Base-by-base conservation (phyloP, 2,329 filamentous ascomycete genomes). In the Fusarium sublunatum region DNA sequence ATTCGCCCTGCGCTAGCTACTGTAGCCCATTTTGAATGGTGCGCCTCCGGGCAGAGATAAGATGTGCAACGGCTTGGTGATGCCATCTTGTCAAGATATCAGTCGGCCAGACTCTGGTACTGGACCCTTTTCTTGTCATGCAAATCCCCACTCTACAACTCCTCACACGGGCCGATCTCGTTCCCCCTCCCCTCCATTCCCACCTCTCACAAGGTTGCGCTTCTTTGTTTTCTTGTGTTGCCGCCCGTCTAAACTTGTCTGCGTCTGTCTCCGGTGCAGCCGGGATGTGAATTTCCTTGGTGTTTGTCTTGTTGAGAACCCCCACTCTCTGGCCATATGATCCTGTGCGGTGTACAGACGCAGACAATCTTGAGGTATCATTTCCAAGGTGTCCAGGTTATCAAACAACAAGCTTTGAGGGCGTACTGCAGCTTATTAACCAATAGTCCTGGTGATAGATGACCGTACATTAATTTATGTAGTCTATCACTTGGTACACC, bases 131-230 rank as follows among this genome's bases (percentile, higher is more conserved):
- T 34, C 13, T 31, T 31, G 10, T 31, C 10, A 11, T 32, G 31
- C 13, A 13, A 44, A 49, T 47, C 46, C 61, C 50, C 50, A 53
- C 55, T 44, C 43, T 10, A 34, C 47, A 45, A 46, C 38, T 53
- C 41, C 47, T 60, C 44, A 52, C 35, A 70, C 68, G 67, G 68
- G 67, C 68, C 68, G 65, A 70, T 71, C 60, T 68, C 53, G 31
- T 43, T 55, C 38, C 56, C 39, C 53, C 38, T 19, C 19, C 19
- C 19, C 39, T 62, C 46, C 45, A 39, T 46, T 41, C 25, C 34
- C 51, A 36, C 32, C 29, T 38, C 35, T 53, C 51, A 41, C 26
- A 35, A 19, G 19, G 47, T 13, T 8, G 36, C 12, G 48, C 28
- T 26, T 51, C 11, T 45, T 42, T 25, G 19, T 28, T 35, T 58